phyloP scores from a whole-genome alignment of 805 yeast genomes.

The Wickerhamomyces xylosicus region DNA sequence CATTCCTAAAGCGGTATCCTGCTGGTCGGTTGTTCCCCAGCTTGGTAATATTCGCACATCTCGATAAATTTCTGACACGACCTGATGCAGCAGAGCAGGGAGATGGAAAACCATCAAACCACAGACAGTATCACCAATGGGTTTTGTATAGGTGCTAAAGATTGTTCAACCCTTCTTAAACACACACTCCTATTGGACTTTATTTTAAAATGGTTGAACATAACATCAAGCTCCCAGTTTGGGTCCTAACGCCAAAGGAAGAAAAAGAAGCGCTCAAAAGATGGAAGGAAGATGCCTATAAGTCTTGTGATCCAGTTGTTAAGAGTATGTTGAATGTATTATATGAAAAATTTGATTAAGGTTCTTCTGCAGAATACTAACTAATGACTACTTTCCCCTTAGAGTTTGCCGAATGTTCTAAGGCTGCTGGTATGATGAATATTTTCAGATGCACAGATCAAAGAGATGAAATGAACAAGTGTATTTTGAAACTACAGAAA shows the following conservation, averaged over 20 bases:
- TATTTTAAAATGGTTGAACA: constrained; percentile 16
- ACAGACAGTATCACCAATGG: no score
- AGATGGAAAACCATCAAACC: no score
- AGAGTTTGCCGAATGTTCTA: constrained; percentile 59
- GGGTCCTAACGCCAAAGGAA: constrained; percentile 71
- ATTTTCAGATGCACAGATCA: constrained; percentile 56
- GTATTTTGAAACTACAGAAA: constrained; percentile 52
- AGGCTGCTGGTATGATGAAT: constrained; percentile 49
- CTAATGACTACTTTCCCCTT: neutral
- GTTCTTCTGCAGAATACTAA: neutral
- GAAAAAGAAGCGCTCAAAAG: constrained; percentile 64
- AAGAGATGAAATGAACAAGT: constrained; percentile 47
- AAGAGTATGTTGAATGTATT: constrained; percentile 47
- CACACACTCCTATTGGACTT: no score
- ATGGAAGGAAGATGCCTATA: constrained; percentile 59
- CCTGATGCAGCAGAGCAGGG: no score
- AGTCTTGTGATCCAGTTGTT: constrained; percentile 58
- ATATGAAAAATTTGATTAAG: neutral
- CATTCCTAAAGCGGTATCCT: no score
- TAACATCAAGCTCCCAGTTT: constrained; percentile 42
- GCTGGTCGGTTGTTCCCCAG: no score
- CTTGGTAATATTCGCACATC: no score
- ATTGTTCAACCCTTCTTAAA: no score
- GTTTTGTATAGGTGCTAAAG: no score
- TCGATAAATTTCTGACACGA: no score